Base-by-base conservation (phyloP, 2,329 filamentous ascomycete species). In the Didymella lethalis region DNA sequence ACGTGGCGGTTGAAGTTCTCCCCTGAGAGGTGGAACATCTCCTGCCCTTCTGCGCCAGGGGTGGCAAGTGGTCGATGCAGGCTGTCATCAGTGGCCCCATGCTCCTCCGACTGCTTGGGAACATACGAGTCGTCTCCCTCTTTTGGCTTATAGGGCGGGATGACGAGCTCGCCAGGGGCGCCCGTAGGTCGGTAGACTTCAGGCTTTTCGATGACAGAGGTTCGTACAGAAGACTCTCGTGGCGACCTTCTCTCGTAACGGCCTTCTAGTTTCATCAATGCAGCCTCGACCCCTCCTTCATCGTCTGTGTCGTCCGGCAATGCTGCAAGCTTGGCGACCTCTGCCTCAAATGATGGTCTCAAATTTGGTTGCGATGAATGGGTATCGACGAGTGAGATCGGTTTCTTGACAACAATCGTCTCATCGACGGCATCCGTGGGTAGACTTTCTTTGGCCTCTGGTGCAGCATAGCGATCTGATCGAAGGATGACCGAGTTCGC, bases 221-320 rank as follows among this genome's bases (percentile, higher is more conserved):
- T 54, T 28, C 55, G 61, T 41, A 65, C 63, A 5, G 70, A 70
- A n/a, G 66, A 61, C 7, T 67, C 62, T 36, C 67, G 66, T 10
- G 70, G 66, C 31, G 69, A 75, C 48, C 70, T 66, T 66, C 84
- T 88, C 72, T 89, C 85, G 67, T 89, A 95, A 66, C 87, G 94
- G 10, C 95, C 95, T 79, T 99, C 95, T 0, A 99, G 83, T 71
- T 98, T 99, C 67, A 93, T 79, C 49, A 99, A 77, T 0, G 95
- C 92, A n/a, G 93, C 93, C 72, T 98, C 95, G 26, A 98, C 88
- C 12, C 94, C 94, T 7, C 92, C 92, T 71, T 96, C 81, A 45
- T 80, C 80, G 23, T 79, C 91, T 45, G 90, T 89, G 61, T 96
- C 92, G 71, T 97, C 93, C 0, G 94, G 92, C 26, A 98, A 91